These are phyloP conservation scores for Gillenia trifoliata DNA, from an alignment of 306 rosid genomes.

Conservation along the genomic window DNA sequence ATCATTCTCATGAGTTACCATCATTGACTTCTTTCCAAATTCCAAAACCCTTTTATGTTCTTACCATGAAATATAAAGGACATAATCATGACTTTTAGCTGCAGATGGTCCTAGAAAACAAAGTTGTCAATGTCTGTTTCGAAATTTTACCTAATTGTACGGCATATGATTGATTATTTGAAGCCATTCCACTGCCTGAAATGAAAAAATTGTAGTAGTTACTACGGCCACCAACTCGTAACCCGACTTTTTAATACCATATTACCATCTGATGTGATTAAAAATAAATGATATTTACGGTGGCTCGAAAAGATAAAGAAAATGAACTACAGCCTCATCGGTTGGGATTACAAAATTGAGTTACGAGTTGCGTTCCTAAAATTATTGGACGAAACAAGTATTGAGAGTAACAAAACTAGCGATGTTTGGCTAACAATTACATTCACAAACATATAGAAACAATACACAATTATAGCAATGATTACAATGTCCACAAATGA, in stretches of 20 bases:
- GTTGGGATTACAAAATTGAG: neutral
- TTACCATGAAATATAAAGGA: neutral
- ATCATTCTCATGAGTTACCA: neutral
- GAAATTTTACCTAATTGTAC: neutral
- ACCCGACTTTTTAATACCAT: neutral
- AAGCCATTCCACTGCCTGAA: conserved; percentile 5
- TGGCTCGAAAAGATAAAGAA: neutral
- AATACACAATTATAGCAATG: neutral
- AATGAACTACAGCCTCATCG: neutral
- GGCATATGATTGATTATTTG: neutral
- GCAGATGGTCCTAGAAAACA: neutral
- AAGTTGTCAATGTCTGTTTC: neutral
- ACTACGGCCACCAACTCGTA: neutral
- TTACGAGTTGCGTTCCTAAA: neutral
- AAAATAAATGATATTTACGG: neutral
- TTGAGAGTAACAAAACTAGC: neutral
- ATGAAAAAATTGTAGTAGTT: neutral
- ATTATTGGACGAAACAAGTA: neutral
- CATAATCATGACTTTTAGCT: neutral
- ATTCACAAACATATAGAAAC: conserved; percentile 7
- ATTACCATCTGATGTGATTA: neutral
- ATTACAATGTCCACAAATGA: neutral
- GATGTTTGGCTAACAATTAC: neutral
- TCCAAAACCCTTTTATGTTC: neutral
- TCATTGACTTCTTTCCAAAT: neutral